Base-by-base conservation (phyloP, 176 grass and related monocot species). In the Aegilops sharonensis region DNA sequence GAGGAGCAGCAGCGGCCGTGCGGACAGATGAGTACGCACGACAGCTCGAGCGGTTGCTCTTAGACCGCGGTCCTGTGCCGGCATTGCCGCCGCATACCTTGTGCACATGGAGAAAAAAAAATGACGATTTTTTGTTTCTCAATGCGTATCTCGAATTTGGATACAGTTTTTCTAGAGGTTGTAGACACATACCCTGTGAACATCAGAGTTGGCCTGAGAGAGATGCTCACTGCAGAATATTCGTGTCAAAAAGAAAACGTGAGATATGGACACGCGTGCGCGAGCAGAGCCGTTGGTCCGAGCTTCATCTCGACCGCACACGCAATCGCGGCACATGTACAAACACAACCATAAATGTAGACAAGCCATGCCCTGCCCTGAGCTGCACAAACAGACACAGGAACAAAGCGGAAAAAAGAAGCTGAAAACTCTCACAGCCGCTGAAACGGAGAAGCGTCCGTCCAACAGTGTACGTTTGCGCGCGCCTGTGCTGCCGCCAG, bases 301-400 rank as follows among this genome's bases (percentile, higher is more conserved):
- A 54, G 15, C 15, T 15, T 54, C 50, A 54, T 18, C 50, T 54
- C 5, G 50, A 2, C 50, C 50, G 50, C 50, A 54, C 50, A 54
- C 50, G 50, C 15, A 5, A 54, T 8, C 18, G 4, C 34, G 37
- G 79, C 32, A 8, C 68, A 4, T 21, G 57, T 32, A 27, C 25
- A 32, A 4, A 42, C 70, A 11, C 64, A 36, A 1, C 25, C 43
- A 87, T 80, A 91, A 79, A 87, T 75, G 3, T 34, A 29, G 75
- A 23, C 64, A 64, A 75, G 75, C 65, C 83, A 65, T 54, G 23
- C 67, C 8, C 42, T 64, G 74, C 67, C 8, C 42, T 64, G 74
- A 52, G 48, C 14, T 23, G 60, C 43, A 31, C 52, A 32, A 70
- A 6, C 42, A 12, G 48, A 32, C 30, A 43, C 2, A 2, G 29